Base-by-base conservation (phyloP, 352 stramenopile species). In the Phytophthora multivora region DNA sequence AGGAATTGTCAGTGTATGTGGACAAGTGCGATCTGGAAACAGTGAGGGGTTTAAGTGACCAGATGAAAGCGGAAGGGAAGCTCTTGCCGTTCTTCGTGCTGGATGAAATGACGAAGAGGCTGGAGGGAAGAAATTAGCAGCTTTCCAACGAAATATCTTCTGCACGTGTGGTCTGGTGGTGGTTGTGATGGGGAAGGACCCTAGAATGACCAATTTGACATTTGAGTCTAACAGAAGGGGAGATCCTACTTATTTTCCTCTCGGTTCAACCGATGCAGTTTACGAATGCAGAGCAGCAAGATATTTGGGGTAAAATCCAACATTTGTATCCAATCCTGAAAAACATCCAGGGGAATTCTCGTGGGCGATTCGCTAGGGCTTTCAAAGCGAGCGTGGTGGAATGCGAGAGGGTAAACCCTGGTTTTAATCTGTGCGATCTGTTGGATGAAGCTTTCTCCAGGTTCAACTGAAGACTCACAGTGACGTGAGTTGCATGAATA, bases 71-170 rank as follows among this genome's bases (percentile, higher is more conserved):
- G 30, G 23, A 52, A 2, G 30, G 30, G 13, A 51, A 57, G 16
- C 1, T 18, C 2, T 13, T 63, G 7, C 46, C 56, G 2, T 63
- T 63, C 38, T 63, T 63, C 10, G 35, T 63, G 28, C 51, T 63
- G 56, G 56, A 63, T 23, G 56, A 57, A 31, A 33, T 51, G 55
- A 19, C 45, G 10, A 16, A 18, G 13, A 30, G 0, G 12, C 9
- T 40, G 40, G 6, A 35, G 30, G 51, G 23, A 56, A 39, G 57
- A 68, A 59, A 19, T 4, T 53, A 13, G 42, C 57, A 18, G 63
- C 67, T 33, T 73, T 76, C 45, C 62, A 76, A 66, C 62, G 51
- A 11, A 76, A 76, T 38, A 43, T 66, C 6, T 72, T 72, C 60
- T 41, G 63, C 50, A 38, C 15, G 5, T 73, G 45, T 53, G 61